phyloP scores from a whole-genome alignment of 2,329 filamentous ascomycete species.

The Pseudocercospora musae region DNA sequence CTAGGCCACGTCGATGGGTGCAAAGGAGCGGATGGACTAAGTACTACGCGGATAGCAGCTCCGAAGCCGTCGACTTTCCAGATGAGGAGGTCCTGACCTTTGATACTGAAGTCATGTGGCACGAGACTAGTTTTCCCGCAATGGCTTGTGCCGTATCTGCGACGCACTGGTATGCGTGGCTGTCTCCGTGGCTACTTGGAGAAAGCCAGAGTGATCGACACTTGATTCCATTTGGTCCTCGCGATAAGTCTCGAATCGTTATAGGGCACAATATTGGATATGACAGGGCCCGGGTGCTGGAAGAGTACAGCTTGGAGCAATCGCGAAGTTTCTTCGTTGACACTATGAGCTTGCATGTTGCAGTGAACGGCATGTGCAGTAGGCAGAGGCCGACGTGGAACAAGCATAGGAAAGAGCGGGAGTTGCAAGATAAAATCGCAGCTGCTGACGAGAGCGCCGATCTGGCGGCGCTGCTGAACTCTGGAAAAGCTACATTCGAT shows the following conservation, averaged over 20 bases:
- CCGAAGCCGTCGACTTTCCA: conserved; percentile 71
- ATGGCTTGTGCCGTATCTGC: conserved; percentile 94
- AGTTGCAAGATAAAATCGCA: conserved; percentile 75
- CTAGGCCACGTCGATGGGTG: conserved; percentile 69
- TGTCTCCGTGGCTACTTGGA: conserved; percentile 89
- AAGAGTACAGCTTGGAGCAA: conserved; percentile 84
- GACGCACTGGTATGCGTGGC: conserved; percentile 93
- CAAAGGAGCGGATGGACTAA: conserved; percentile 88
- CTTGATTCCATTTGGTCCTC: conserved; percentile 81
- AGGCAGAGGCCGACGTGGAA: conserved; percentile 95
- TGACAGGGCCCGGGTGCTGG: conserved; percentile 79
- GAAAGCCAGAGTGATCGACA: conserved; percentile 76
- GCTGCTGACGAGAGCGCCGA: conserved; percentile 68
- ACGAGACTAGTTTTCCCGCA: conserved; percentile 84
- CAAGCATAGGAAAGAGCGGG: conserved; percentile 88
- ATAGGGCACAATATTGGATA: conserved; percentile 96
- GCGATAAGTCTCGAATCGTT: conserved; percentile 68
- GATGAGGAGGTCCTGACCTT: conserved; percentile 82
- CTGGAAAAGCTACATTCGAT: conserved; percentile 56
- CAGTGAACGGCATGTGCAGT: conserved; percentile 98
- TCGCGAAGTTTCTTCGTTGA: conserved; percentile 85
- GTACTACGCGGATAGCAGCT: conserved; percentile 71
- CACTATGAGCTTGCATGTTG: conserved; percentile 97
- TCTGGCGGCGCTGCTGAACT: conserved; percentile 67
- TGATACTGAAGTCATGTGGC: conserved; percentile 96